Evolutionary conservation across 2,329 filamentous ascomycete genomes (phyloP).

Genomic region (Drechslerella dactyloides): DNA sequence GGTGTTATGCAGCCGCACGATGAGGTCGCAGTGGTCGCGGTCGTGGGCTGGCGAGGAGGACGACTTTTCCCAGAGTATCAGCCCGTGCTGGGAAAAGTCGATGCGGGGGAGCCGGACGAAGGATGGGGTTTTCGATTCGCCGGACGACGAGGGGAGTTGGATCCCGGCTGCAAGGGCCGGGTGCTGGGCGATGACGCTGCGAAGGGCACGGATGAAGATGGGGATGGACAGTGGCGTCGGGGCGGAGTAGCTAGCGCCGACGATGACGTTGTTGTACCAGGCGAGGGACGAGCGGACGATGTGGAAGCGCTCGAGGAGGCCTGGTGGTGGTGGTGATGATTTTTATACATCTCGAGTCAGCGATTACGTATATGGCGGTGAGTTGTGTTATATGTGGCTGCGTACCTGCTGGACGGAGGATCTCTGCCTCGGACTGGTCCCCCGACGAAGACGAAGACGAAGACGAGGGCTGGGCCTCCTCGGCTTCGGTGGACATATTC

Average conservation of each 20-base stretch:
- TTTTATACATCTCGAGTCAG: conserved; percentile 1
- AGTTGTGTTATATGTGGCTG: conserved; percentile 12
- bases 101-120: conserved; percentile 61
- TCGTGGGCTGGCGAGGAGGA: conserved; percentile 56
- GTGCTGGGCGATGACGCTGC: conserved; percentile 59
- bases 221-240: conserved; percentile 14
- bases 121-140: conserved; percentile 59
- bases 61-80: conserved; percentile 59
- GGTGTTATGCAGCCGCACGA: conserved; percentile 22
- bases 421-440: neutral
- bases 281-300: conserved; percentile 38
- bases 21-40: conserved; percentile 53
- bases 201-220: conserved; percentile 44
- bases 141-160: conserved; percentile 58
- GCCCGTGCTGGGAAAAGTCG: conserved; percentile 57
- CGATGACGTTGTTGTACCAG: conserved; percentile 51
- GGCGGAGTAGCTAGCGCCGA: conserved; percentile 51
- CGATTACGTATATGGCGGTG: too few relatives aligned
- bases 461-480: conserved; percentile 24
- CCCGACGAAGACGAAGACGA: neutral
- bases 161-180: conserved; percentile 64
- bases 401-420: conserved; percentile 44
- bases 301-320: conserved; percentile 48
- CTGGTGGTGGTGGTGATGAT: conserved; percentile 12
- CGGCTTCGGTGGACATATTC: too few relatives aligned